Evolutionary conservation across 2,329 filamentous ascomycete species (phyloP).

Genomic region (Sclerotinia borealis): DNA sequence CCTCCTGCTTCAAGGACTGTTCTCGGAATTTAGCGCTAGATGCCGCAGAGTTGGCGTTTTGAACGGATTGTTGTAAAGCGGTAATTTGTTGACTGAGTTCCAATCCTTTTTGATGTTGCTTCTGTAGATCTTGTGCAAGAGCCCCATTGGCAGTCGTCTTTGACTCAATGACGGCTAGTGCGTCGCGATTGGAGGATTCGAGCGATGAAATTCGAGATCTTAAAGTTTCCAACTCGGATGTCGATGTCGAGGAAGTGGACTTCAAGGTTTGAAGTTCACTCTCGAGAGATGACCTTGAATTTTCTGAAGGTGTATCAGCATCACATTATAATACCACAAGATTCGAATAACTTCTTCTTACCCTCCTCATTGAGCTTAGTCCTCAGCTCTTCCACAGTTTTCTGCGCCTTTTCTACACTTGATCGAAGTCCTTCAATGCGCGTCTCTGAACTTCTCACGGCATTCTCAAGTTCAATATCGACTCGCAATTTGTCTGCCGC

Average conservation of each 20-base stretch:
- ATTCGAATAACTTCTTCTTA: conserved; percentile 37
- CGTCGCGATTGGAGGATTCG: conserved; percentile 88
- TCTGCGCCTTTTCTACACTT: conserved; percentile 74
- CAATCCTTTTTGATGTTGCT: conserved; percentile 82
- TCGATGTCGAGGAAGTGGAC: conserved; percentile 66
- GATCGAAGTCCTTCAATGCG: conserved; percentile 76
- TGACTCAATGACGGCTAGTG: conserved; percentile 79
- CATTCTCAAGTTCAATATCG: conserved; percentile 90
- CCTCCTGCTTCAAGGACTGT: conserved; percentile 82
- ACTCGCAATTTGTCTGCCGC: conserved; percentile 82
- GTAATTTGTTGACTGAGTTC: conserved; percentile 79
- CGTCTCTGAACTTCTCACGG: conserved; percentile 74
- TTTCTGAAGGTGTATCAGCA: conserved; percentile 51
- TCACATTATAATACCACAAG: conserved; percentile 1
- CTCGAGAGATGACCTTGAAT: conserved; percentile 65
- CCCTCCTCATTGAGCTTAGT: conserved; percentile 79
- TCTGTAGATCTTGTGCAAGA: conserved; percentile 77
- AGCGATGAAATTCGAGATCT: conserved; percentile 79
- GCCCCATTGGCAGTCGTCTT: conserved; percentile 83
- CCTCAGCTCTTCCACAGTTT: conserved; percentile 75
- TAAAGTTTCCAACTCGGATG: conserved; percentile 68
- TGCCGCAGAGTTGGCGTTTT: conserved; percentile 72
- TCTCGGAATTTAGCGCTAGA: conserved; percentile 85
- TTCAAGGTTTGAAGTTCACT: conserved; percentile 75
- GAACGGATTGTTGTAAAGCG: conserved; percentile 73